Conservation (phyloP, 805 yeast genomes). For the Candida andamanensis region DNA sequence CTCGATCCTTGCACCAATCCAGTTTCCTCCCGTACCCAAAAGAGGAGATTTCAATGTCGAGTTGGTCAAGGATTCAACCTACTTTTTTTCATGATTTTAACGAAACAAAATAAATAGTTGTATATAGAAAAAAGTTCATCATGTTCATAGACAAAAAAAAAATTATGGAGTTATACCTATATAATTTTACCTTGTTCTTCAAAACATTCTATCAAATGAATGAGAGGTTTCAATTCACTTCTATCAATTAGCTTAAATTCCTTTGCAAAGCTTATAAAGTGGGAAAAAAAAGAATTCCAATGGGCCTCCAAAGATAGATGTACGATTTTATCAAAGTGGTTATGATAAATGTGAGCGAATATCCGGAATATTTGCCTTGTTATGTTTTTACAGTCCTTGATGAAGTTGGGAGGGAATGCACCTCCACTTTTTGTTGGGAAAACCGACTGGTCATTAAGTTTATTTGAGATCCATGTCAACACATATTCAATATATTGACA, state of each 20-base stretch:
- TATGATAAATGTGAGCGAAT: slow-evolving; percentile 91
- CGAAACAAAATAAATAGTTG: slow-evolving; percentile 2
- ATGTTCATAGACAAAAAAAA: slow-evolving; percentile 2
- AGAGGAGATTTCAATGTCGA: slow-evolving; percentile 82
- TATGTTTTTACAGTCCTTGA: slow-evolving; percentile 79
- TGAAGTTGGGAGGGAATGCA: slow-evolving; percentile 84
- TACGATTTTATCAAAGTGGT: slow-evolving; percentile 90
- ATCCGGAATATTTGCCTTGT: slow-evolving; percentile 90
- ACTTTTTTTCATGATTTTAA: slow-evolving; percentile 58
- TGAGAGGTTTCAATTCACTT: slow-evolving; percentile 73
- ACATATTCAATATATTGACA: slow-evolving; percentile 89
- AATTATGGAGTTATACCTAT: slow-evolving; percentile 13
- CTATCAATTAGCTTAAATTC: slow-evolving; percentile 80
- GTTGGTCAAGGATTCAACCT: slow-evolving; percentile 64
- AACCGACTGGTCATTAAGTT: slow-evolving; percentile 80
- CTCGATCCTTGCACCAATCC: slow-evolving; percentile 60
- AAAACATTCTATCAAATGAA: slow-evolving; percentile 69
- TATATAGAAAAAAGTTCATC: neutral
- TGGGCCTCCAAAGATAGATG: slow-evolving; percentile 93
- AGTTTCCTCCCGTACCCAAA: slow-evolving; percentile 66
- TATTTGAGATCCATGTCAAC: slow-evolving; percentile 81
- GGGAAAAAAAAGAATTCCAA: slow-evolving; percentile 97
- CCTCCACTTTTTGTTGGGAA: slow-evolving; percentile 90
- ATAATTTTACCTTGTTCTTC: slow-evolving; percentile 83
- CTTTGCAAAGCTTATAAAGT: slow-evolving; percentile 79